Percentiles rank a stretch among this genome's conserved stretches.
Conservation (phyloP, 225 moss, liverwort and hornwort genomes). For the Climacium dendroides region DNA sequence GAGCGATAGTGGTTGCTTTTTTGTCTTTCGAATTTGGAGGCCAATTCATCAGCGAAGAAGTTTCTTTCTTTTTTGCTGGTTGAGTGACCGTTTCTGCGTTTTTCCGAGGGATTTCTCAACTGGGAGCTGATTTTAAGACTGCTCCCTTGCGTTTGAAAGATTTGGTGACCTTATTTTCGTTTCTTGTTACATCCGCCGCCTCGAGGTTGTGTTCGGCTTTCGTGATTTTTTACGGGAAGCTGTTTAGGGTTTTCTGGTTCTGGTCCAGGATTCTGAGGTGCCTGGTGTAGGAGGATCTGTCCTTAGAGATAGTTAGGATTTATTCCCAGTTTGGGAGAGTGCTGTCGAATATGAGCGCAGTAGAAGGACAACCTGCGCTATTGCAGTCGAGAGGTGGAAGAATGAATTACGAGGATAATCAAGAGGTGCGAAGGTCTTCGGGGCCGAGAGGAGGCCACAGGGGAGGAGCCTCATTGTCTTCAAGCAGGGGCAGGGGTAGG, state of each 20-base stretch:
- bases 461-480: constrained; percentile 7
- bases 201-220: background rate
- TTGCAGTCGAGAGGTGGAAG: background rate
- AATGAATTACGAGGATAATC: background rate
- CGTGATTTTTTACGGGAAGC: background rate
- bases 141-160: background rate
- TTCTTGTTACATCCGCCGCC: background rate
- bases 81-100: background rate
- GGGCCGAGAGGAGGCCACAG: constrained; percentile 4
- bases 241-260: background rate
- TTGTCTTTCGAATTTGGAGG: background rate
- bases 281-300: background rate
- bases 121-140: background rate
- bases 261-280: background rate
- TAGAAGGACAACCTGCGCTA: background rate
- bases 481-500: constrained; percentile 15
- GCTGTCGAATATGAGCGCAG: background rate
- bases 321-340: background rate
- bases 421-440: background rate
- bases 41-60: background rate
- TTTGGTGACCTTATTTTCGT: background rate
- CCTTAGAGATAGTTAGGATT: background rate
- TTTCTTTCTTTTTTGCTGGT: background rate
- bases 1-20: background rate
- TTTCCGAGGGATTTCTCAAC: background rate